These are phyloP conservation scores for Suillus alpinus DNA, from an alignment of 768 basidiomycete species.

Conservation along the genomic window DNA sequence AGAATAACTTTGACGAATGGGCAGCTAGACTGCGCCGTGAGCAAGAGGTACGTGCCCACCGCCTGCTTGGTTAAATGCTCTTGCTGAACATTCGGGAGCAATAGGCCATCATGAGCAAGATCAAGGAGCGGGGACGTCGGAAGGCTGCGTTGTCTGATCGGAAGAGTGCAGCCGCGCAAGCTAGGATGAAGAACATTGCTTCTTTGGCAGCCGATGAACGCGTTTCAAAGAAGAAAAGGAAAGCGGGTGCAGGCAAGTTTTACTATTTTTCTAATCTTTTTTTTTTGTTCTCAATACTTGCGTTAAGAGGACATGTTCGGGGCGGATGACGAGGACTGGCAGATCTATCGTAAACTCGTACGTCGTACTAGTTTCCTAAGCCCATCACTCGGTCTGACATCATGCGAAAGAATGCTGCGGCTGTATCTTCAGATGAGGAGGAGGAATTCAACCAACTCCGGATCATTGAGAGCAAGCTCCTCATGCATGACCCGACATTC, in stretches of 20 bases:
- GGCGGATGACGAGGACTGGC: constrained; percentile 94
- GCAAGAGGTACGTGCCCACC: constrained; percentile 62
- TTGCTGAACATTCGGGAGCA: background rate
- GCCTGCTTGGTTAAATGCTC: background rate
- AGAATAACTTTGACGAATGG: constrained; percentile 73
- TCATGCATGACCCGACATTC: constrained; percentile 84
- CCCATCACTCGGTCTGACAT: background rate
- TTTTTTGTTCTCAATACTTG: constrained; percentile 6
- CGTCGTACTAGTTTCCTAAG: constrained; percentile 17
- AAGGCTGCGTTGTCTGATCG: constrained; percentile 84
- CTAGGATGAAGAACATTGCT: constrained; percentile 94
- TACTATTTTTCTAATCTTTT: background rate
- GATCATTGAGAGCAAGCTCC: constrained; percentile 73
- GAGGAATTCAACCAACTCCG: constrained; percentile 74
- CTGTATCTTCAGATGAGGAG: constrained; percentile 85
- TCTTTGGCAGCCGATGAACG: constrained; percentile 86
- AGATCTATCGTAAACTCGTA: constrained; percentile 96
- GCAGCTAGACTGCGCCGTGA: constrained; percentile 65
- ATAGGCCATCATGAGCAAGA: constrained; percentile 75
- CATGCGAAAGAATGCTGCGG: constrained; percentile 56
- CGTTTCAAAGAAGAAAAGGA: constrained; percentile 80
- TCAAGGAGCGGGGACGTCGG: constrained; percentile 78
- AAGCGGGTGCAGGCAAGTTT: constrained; percentile 68
- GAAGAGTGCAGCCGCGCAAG: constrained; percentile 93
- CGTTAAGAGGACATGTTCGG: constrained; percentile 86